Evolutionary conservation across 305 asterid species (phyloP), one percentile per base, ranked within the genome.

Genomic region (Ilex paraguariensis): DNA sequence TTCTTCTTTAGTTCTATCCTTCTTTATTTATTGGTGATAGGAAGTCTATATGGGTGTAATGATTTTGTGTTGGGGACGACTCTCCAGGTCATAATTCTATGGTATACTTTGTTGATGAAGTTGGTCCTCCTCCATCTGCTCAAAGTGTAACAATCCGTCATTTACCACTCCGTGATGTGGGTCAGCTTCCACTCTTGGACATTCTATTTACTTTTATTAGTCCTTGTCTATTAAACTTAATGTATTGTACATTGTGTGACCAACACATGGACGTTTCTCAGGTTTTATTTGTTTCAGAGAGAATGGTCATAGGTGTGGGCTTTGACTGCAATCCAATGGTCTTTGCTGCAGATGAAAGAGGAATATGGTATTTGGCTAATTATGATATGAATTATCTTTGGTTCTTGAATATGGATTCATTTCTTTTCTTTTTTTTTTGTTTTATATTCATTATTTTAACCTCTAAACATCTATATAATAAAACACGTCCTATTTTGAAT

Each of bases 101-200:
- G 96, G 86, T 94, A 70, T 94, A 94, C 85, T 90, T 94, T 61
- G 96, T 82, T 63, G 99, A 90, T 73, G 97, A 94, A 65, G 84
- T 90, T 62, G 98, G 99, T 28, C 81, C 96, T 75, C 88, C 98
- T 76, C 97, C 99, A 71, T 87, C 91, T 61, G 96, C 98, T 61
- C 99, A 94, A 82, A 90, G 84, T 75, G 87, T 94, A 69, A 90
- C 96, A 66, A 77, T 86, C 75, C 96, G 97, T 67, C 95, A 90
- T 86, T 84, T 94, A 93, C 99, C 97, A 50, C 99, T 94, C 80
- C 97, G 96, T 77, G 96, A 94, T 90, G 99, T 90, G 97, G 99
- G 99, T 94, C 97, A 83, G 95, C 88, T 82, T 86, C 92, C 90
- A 70, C 75, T 80, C 90, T 84, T 70, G 50, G 62, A 64, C 75